Evolutionary conservation across 2,329 filamentous ascomycete species (phyloP).

Genomic region (Colletotrichum incanum): DNA sequence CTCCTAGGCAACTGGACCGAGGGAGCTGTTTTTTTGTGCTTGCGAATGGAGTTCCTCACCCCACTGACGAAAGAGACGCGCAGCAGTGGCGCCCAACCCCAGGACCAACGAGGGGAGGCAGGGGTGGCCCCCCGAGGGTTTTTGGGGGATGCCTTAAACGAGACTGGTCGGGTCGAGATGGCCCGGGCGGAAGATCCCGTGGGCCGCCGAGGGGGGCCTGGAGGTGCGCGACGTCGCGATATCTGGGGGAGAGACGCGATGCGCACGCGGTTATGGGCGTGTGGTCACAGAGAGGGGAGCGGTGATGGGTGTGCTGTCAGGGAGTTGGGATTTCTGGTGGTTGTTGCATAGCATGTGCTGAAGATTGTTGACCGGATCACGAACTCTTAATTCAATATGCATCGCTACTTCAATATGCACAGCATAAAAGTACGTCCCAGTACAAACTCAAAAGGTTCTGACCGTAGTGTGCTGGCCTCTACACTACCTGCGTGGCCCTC

Average conservation of each 20-base stretch:
- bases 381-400: neutral
- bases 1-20: constrained; percentile 29
- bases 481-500: constrained; percentile 22
- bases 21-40: constrained; percentile 1
- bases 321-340: neutral
- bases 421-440: constrained; percentile 8
- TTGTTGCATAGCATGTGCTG: neutral
- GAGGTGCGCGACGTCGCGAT: constrained; percentile 36
- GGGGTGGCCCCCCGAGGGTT: constrained; percentile 37
- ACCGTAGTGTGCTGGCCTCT: neutral
- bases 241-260: constrained; percentile 31
- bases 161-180: constrained; percentile 26
- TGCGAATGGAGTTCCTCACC: constrained; percentile 32
- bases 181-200: constrained; percentile 42
- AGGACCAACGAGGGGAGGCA: constrained; percentile 28
- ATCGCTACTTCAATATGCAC: constrained; percentile 1
- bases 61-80: constrained; percentile 38
- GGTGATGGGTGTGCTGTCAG: neutral
- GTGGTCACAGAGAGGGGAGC: neutral
- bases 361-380: constrained; percentile 6
- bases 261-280: constrained; percentile 3
- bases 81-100: constrained; percentile 23
- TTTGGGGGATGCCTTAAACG: constrained; percentile 27
- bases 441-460: neutral
- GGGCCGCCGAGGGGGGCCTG: constrained; percentile 29